Conservation (phyloP, 768 basidiomycete genomes). For the Serendipita sp. region DNA sequence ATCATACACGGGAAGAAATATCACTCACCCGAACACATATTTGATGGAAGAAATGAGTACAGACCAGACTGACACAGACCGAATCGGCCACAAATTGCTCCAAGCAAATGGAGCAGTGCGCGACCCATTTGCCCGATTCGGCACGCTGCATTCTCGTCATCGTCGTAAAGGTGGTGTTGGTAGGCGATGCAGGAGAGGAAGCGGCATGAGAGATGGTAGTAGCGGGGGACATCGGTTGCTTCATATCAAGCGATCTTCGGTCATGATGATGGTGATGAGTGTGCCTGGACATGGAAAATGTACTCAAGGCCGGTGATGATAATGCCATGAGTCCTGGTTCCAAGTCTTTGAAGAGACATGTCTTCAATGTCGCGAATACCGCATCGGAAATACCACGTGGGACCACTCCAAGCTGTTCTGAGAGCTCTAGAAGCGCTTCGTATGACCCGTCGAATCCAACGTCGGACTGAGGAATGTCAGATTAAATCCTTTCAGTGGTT, state of each 20-base stretch:
- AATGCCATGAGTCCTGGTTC: not conserved
- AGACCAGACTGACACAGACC: not conserved
- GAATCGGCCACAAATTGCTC: not conserved
- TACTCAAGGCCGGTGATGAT: not conserved
- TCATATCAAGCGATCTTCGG: not conserved
- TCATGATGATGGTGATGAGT: not conserved
- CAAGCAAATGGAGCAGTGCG: conserved; percentile 2
- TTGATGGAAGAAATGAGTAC: conserved; percentile 1
- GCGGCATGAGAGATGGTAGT: not conserved
- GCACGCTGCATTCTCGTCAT: not conserved
- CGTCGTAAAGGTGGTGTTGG: not conserved
- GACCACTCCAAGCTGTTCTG: conserved; percentile 1
- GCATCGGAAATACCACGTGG: not conserved
- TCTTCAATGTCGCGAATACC: not conserved
- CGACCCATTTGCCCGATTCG: not conserved
- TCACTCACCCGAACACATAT: not conserved
- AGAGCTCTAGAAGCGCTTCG: not conserved
- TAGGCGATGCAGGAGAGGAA: not conserved
- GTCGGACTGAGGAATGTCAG: not conserved
- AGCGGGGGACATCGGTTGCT: not conserved
- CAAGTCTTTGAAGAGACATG: not conserved
- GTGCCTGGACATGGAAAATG: not conserved
- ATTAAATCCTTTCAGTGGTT: too few relatives aligned
- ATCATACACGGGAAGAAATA: not conserved
- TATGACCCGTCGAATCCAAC: conserved; percentile 3